These are phyloP conservation scores for Staphylotrichum longicolle DNA, from an alignment of 495 filamentous ascomycete species.

Conservation along the genomic window DNA sequence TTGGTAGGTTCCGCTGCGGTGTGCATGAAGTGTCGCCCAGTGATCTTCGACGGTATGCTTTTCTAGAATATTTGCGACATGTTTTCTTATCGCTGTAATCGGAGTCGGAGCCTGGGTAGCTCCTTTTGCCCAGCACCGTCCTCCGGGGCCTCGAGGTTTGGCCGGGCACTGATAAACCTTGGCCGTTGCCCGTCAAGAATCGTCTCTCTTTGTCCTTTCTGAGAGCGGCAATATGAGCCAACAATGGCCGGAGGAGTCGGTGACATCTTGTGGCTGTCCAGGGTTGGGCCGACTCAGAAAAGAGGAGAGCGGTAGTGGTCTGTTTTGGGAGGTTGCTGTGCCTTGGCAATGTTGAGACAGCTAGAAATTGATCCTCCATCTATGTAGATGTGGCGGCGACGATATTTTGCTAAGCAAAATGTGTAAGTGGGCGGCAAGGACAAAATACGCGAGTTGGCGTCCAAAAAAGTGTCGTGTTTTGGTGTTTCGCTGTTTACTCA, in stretches of 20 bases:
- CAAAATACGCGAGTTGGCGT: too few species aligned
- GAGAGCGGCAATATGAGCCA: slow-evolving; percentile 51
- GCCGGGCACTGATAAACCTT: not conserved
- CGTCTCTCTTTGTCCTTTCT: slow-evolving; percentile 40
- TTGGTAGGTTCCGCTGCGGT: slow-evolving; percentile 19
- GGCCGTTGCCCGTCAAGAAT: not conserved
- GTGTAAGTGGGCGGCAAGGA: not conserved
- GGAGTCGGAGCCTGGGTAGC: slow-evolving; percentile 16
- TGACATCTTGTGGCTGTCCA: slow-evolving; percentile 59
- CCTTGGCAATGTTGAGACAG: slow-evolving; percentile 3
- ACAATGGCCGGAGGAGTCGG: slow-evolving; percentile 54
- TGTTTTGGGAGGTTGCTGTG: slow-evolving; percentile 14
- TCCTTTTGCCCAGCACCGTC: slow-evolving; percentile 23
- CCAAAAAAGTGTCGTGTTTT: too few species aligned
- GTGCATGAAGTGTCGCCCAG: slow-evolving; percentile 15
- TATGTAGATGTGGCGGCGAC: not conserved
- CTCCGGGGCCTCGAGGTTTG: slow-evolving; percentile 12
- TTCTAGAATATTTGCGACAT: slow-evolving; percentile 28
- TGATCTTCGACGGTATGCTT: slow-evolving; percentile 18
- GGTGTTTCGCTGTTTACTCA: slow-evolving; percentile 18
- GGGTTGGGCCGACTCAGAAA: slow-evolving; percentile 27
- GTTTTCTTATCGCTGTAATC: slow-evolving; percentile 22
- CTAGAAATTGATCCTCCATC: not conserved
- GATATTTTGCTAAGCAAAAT: not conserved
- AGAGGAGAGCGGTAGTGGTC: not conserved